Percentiles rank a stretch among this genome's conserved stretches.
These are phyloP conservation scores for Diaporthe capsici DNA, from an alignment of 2,329 filamentous ascomycete genomes.

Conservation along the genomic window DNA sequence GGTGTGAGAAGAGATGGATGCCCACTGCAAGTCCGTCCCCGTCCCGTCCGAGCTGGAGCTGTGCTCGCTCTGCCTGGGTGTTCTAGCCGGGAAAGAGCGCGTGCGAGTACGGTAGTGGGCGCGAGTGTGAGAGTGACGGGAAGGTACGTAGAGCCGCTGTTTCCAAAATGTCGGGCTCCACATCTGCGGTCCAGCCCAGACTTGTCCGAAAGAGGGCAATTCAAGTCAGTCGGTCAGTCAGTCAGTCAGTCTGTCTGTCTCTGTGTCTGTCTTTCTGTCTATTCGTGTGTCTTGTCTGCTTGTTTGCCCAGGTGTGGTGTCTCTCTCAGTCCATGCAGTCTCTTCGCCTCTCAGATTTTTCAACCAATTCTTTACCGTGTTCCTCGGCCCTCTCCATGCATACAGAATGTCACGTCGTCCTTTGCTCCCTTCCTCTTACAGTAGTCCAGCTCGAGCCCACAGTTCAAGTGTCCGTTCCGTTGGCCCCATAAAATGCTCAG, in stretches of 20 bases:
- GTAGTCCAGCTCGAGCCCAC: slow-evolving; percentile 30
- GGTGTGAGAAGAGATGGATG: not conserved
- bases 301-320: not conserved
- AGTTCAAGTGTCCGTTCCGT: slow-evolving; percentile 29
- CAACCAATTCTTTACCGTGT: too few relatives aligned
- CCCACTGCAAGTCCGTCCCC: not conserved
- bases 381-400: not conserved
- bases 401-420: not conserved
- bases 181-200: slow-evolving; percentile 20
- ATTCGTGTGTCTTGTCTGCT: not conserved
- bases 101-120: not conserved
- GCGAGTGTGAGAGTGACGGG: not conserved
- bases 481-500: slow-evolving; percentile 23
- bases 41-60: not conserved
- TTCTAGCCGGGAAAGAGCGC: not conserved
- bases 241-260: not conserved
- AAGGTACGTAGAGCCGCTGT: not conserved
- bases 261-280: not conserved
- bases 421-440: slow-evolving; percentile 1
- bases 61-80: not conserved
- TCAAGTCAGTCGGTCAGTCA: slow-evolving; percentile 8
- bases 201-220: slow-evolving; percentile 2
- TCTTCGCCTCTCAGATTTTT: not conserved
- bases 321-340: not conserved
- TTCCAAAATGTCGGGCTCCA: slow-evolving; percentile 7